These are phyloP conservation scores for Aspergillus sclerotioniger DNA, from an alignment of 495 filamentous ascomycete genomes.

Conservation along the genomic window DNA sequence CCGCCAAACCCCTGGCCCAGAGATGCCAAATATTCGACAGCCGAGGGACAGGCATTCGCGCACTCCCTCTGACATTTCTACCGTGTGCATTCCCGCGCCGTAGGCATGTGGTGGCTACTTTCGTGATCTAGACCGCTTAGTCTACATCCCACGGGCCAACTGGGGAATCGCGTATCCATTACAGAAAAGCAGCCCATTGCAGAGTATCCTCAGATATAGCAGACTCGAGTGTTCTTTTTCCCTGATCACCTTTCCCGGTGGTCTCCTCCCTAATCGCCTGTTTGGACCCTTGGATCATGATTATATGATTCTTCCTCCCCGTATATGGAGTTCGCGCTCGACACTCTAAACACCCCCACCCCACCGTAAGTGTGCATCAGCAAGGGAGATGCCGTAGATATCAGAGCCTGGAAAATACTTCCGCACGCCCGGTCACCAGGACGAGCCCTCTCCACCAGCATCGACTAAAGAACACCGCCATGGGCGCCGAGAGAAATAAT, in stretches of 20 bases:
- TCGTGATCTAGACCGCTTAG: neutral
- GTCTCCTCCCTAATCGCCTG: neutral
- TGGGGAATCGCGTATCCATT: neutral
- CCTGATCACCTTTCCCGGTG: neutral
- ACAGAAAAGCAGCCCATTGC: neutral
- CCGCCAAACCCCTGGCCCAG: neutral
- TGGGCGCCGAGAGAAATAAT: slow-evolving; percentile 36
- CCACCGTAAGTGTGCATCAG: neutral
- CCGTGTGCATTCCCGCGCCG: neutral
- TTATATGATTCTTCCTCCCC: neutral
- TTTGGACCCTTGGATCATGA: neutral
- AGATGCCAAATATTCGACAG: neutral
- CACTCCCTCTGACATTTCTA: neutral
- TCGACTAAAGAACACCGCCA: slow-evolving; percentile 27
- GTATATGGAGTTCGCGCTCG: neutral
- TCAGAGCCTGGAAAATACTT: neutral
- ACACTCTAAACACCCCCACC: too few species aligned
- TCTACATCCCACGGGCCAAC: neutral
- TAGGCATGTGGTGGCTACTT: neutral
- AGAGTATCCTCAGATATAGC: neutral
- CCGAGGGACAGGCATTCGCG: neutral
- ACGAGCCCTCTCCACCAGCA: slow-evolving; percentile 12
- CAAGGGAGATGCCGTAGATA: neutral
- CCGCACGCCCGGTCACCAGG: neutral
- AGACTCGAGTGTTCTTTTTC: neutral